Base-by-base conservation (phyloP, 805 yeast species). In the Isabelozyma heimii region DNA sequence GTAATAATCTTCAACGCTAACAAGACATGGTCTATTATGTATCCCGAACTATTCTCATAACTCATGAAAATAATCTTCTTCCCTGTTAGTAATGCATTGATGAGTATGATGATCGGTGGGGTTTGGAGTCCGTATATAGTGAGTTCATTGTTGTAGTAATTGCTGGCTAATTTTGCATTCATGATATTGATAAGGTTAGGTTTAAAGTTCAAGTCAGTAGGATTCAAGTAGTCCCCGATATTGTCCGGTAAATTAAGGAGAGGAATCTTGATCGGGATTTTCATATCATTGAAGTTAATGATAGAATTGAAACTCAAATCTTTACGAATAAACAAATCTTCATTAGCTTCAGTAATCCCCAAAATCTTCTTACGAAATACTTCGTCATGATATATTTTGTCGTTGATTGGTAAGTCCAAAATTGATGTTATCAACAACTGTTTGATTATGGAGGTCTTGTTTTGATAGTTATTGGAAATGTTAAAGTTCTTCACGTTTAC, bases 41-140 rank as follows among this genome's bases (percentile, higher is more conserved):
- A 49, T 54, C 77, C 66, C 52, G 73, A 54, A 30, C 73, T 58
- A 59, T 78, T 59, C 56, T 78, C 65, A 67, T 69, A 58, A 46
- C 70, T 59, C 50, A 67, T 33, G 66, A 75, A 54, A 56, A 81
- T 47, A 59, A 75, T 55, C 66, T 61, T 52, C 63, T 70, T 59
- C 49, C 78, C 70, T 42, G 77, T 60, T 54, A 74, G 56, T 50
- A 72, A 48, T 45, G 76, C 65, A 61, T 70, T 63, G 49, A 69
- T 62, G 49, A 70, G 47, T 41, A 74, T 51, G 57, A 66, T 61
- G 42, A 67, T 53, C 49, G 76, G 77, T 0, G 84, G 85, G 0
- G 86, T 81, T 37, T 70, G 72, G 14, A 73, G 59, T 0, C 85
- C 85, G 59, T 79, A 79, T 10, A 77, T 73, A 1, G 83, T 76